Conservation (phyloP, 1,284 basidiomycete species). For the Leccinum subatratum region DNA sequence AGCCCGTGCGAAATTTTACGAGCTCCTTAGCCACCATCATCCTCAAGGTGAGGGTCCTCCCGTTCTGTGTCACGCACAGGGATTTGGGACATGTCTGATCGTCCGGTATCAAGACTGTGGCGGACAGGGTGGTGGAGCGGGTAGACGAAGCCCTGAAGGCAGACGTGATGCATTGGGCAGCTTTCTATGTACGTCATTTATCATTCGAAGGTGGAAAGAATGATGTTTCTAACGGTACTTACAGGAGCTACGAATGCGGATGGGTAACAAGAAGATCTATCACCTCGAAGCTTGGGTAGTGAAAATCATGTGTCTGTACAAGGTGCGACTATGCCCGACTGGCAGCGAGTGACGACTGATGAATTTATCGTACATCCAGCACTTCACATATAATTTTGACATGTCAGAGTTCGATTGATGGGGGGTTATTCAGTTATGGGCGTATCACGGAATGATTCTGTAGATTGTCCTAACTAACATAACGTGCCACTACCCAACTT, state of each 20-base stretch:
- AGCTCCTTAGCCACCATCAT: conserved; percentile 88
- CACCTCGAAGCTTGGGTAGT: conserved; percentile 92
- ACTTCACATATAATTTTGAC: conserved; percentile 57
- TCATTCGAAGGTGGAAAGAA: conserved; percentile 1
- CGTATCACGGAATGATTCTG: neutral
- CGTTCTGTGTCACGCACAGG: neutral
- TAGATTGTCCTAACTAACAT: conserved; percentile 17
- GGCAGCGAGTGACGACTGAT: conserved; percentile 17
- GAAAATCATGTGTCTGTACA: conserved; percentile 78
- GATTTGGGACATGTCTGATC: conserved; percentile 6
- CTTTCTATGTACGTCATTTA: conserved; percentile 73
- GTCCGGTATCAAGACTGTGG: conserved; percentile 64
- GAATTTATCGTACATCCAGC: conserved; percentile 26
- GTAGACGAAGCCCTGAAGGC: conserved; percentile 79
- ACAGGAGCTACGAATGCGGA: conserved; percentile 85
- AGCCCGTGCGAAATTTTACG: conserved; percentile 90
- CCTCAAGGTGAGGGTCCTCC: conserved; percentile 61
- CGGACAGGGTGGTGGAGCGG: conserved; percentile 78
- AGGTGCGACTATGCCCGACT: conserved; percentile 40
- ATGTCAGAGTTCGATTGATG: conserved; percentile 54
- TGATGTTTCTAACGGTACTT: neutral
- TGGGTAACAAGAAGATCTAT: conserved; percentile 91
- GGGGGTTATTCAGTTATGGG: neutral
- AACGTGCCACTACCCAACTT: neutral
- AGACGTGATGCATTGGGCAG: conserved; percentile 94